Percentiles rank a stretch among this genome's conserved stretches.
phyloP scores from a whole-genome alignment of 768 basidiomycete genomes.

The Strobilomyces echinocephalus region DNA sequence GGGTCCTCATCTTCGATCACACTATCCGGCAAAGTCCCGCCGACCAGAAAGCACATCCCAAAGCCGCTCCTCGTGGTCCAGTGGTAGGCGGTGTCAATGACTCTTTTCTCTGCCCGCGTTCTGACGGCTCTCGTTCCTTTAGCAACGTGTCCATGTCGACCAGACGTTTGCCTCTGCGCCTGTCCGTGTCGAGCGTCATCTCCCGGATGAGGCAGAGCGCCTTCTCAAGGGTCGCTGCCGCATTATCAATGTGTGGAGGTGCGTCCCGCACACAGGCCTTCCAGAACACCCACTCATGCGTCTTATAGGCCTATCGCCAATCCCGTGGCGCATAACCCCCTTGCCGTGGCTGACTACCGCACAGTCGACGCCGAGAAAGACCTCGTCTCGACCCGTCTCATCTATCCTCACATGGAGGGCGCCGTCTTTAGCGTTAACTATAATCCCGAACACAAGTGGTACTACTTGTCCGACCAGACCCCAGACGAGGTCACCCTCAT shows the following conservation, averaged over 20 bases:
- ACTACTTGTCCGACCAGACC: conserved; percentile 30
- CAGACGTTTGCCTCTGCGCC: conserved; percentile 37
- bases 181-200: conserved; percentile 36
- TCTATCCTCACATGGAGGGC: conserved; percentile 34
- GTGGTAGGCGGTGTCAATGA: conserved; percentile 28
- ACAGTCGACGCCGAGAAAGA: conserved; percentile 33
- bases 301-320: conserved; percentile 32
- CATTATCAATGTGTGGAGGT: conserved; percentile 47
- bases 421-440: conserved; percentile 33
- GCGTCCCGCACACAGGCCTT: background rate
- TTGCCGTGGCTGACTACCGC: conserved; percentile 40
- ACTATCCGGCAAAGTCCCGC: conserved; percentile 33
- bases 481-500: conserved; percentile 41
- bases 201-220: conserved; percentile 38
- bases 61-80: conserved; percentile 23
- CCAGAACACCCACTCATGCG: background rate
- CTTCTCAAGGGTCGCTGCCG: conserved; percentile 38
- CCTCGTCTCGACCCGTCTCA: conserved; percentile 34
- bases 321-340: conserved; percentile 37
- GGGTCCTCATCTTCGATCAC: conserved; percentile 43
- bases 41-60: background rate
- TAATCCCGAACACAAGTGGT: conserved; percentile 37
- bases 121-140: background rate
- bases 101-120: background rate
- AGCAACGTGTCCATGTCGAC: conserved; percentile 43